phyloP scores from a whole-genome alignment of 2,329 filamentous ascomycete genomes.

The Coniochaeta ligniaria region DNA sequence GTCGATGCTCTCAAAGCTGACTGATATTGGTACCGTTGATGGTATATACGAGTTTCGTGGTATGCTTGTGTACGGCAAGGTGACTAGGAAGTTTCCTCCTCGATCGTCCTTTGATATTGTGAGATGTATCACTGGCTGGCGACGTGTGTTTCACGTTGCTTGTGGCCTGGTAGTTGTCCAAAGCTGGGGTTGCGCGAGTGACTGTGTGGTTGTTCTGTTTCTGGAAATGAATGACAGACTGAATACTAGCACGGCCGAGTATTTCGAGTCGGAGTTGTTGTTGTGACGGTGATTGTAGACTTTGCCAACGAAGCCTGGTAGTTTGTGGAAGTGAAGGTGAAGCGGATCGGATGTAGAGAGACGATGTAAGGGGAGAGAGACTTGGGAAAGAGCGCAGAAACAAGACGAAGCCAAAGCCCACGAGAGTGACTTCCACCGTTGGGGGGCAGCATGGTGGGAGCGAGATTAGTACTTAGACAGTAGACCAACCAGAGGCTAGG shows the following conservation, averaged over 20 bases:
- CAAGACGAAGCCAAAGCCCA: conserved; percentile 6
- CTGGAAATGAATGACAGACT: conserved; percentile 19
- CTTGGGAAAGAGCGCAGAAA: conserved; percentile 6
- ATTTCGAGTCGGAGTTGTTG: conserved; percentile 18
- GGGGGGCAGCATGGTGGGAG: neutral
- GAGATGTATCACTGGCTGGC: neutral
- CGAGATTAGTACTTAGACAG: neutral
- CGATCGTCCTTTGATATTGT: neutral
- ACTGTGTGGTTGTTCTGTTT: conserved; percentile 4
- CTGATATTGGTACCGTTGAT: neutral
- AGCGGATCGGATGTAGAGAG: conserved; percentile 8
- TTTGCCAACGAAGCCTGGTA: conserved; percentile 50
- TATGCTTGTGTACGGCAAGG: neutral
- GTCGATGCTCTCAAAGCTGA: neutral
- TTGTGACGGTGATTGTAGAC: conserved; percentile 25
- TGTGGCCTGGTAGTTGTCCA: neutral
- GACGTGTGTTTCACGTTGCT: neutral
- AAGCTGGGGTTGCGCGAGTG: neutral
- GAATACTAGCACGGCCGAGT: conserved; percentile 21
- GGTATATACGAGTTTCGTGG: neutral
- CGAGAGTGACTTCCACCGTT: conserved; percentile 5
- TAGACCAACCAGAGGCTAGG: neutral
- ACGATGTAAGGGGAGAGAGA: conserved; percentile 6
- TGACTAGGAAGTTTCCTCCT: neutral
- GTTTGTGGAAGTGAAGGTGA: conserved; percentile 9